Base-by-base conservation (phyloP, 768 basidiomycete species). In the Rhodocollybia butyracea region DNA sequence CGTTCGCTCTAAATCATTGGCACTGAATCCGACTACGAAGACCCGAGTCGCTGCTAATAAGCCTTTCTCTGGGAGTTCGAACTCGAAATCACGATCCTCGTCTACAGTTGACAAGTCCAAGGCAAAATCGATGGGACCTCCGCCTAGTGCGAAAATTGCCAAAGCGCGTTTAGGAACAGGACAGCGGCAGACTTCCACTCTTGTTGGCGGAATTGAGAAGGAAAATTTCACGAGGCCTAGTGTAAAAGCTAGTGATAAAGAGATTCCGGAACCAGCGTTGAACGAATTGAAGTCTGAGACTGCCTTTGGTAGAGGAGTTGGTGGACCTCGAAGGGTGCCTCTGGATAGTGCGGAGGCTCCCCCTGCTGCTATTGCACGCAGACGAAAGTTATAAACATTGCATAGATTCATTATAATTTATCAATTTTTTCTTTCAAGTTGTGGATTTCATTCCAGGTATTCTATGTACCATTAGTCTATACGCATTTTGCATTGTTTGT, bases 261-360 rank as follows among this genome's bases (percentile, higher is more conserved):
- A 27, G 51, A 41, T 41, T 3, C 7, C 24, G n/a, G 21, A 22
- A 32, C 12, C n/a, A 34, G 27, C 19, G 19, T 22, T 31, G 13
- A 19, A n/a, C 30, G n/a, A 34, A 31, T 34, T 29, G 12, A 26
- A 6, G 22, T 50, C 12, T 5, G 21, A 80, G 76, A 69, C 73
- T 22, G 57, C 59, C 7, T 60, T 67, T 61, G 12, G 56, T 59
- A 19, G 53, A 32, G 17, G 54, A 54, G 21, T 73, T 68, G 57
- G 76, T 75, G 87, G 85, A 5, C 79, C 88, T 4, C 73, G 87
- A 60, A 74, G 87, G 55, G 86, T 90, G 24, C 83, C 78, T 4
- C 70, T 88, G n/a, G 80, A 82, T 58, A 88, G 85, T 59, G 76
- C 77, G 1, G 85, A 87, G 54, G 86, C 86, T 4, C 82, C 82